phyloP scores from a whole-genome alignment of 495 filamentous ascomycete genomes.

The Penicillium soppii region DNA sequence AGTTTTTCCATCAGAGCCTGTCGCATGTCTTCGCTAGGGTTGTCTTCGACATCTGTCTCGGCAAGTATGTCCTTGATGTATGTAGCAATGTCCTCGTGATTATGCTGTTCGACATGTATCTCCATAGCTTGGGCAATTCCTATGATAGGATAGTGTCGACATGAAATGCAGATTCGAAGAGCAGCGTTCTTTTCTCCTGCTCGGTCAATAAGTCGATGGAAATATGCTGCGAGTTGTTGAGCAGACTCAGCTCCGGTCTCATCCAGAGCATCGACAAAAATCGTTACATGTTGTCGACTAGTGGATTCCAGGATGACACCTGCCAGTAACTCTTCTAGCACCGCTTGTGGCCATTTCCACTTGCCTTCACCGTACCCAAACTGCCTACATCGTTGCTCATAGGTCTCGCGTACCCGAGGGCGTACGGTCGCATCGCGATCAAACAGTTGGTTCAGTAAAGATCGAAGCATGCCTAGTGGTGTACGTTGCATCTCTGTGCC shows the following conservation, averaged over 20 bases:
- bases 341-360: conserved; percentile 15
- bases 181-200: background rate
- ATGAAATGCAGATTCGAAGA: conserved; percentile 14
- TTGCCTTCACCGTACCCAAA: conserved; percentile 7
- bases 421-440: background rate
- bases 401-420: conserved; percentile 3
- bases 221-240: conserved; percentile 4
- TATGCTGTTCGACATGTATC: conserved; percentile 12
- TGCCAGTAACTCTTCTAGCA: conserved; percentile 10
- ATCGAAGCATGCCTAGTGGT: conserved; percentile 11
- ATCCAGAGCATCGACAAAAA: conserved; percentile 24
- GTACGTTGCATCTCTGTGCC: conserved; percentile 4
- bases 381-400: conserved; percentile 6
- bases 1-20: background rate
- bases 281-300: background rate
- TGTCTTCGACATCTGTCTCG: background rate
- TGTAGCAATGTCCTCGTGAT: background rate
- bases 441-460: conserved; percentile 8
- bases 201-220: conserved; percentile 7
- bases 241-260: conserved; percentile 16
- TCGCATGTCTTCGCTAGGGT: background rate
- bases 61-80: conserved; percentile 9
- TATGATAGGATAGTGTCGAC: conserved; percentile 15
- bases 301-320: conserved; percentile 9
- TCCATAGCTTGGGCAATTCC: background rate